Conservation (phyloP, 2,329 filamentous ascomycete species). For the Cercospora zeae-maydis region DNA sequence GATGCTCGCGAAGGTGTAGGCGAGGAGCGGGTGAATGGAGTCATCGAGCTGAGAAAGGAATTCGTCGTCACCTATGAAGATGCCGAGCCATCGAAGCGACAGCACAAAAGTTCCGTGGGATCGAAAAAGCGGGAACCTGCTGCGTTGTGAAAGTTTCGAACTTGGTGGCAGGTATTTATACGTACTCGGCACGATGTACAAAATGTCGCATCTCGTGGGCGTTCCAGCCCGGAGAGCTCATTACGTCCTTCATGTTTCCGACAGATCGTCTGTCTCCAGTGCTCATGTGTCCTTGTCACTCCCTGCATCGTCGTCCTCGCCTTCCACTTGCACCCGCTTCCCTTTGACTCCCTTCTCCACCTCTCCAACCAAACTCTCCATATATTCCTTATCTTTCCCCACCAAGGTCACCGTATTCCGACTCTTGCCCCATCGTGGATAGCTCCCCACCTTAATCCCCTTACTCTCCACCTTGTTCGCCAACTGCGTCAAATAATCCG, state of each 20-base stretch:
- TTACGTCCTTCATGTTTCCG: background rate
- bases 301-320: conserved; percentile 50
- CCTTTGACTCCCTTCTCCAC: conserved; percentile 75
- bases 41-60: conserved; percentile 17
- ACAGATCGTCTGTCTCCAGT: background rate
- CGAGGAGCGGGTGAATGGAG: background rate
- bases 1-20: background rate
- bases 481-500: conserved; percentile 75
- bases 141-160: background rate
- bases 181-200: background rate
- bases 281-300: conserved; percentile 39
- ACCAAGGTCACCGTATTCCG: conserved; percentile 89
- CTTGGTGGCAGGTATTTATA: background rate
- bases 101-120: background rate
- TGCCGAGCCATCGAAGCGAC: background rate
- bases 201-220: background rate
- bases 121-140: background rate
- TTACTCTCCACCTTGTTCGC: conserved; percentile 67
- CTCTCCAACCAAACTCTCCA: conserved; percentile 75
- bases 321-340: conserved; percentile 65
- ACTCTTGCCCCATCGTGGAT: conserved; percentile 85
- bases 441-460: conserved; percentile 91
- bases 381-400: conserved; percentile 66
- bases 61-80: conserved; percentile 14
- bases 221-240: background rate